Conservation (phyloP, 768 basidiomycete genomes). For the Lentinula edodes region DNA sequence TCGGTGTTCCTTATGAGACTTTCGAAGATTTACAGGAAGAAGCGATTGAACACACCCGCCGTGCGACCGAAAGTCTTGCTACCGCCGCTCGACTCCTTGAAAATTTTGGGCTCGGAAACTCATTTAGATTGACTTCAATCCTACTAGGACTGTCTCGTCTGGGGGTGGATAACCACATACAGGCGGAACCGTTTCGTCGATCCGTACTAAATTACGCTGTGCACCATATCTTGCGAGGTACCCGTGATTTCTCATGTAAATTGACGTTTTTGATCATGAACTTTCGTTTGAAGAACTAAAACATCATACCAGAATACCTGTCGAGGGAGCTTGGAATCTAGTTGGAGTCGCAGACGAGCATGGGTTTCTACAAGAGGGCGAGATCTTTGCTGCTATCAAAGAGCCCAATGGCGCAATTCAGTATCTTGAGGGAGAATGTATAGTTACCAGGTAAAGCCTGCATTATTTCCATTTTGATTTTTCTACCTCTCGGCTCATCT, state of each 20-base stretch:
- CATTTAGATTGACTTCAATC: slow-evolving; percentile 51
- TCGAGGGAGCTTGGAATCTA: slow-evolving; percentile 58
- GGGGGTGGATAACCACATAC: slow-evolving; percentile 13
- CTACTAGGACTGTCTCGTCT: slow-evolving; percentile 46
- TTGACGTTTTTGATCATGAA: background rate
- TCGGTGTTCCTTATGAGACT: slow-evolving; percentile 49
- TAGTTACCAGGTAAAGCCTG: background rate
- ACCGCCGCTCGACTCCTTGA: slow-evolving; percentile 48
- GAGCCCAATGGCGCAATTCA: slow-evolving; percentile 24
- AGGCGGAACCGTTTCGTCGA: slow-evolving; percentile 37
- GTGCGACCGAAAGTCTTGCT: slow-evolving; percentile 35
- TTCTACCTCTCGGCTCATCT: slow-evolving; percentile 43
- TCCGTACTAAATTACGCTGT: slow-evolving; percentile 48
- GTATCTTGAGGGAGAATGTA: slow-evolving; percentile 2
- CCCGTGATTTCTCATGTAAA: background rate
- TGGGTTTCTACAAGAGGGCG: slow-evolving; percentile 34
- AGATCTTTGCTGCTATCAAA: slow-evolving; percentile 60
- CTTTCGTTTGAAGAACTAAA: background rate
- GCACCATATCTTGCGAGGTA: slow-evolving; percentile 49
- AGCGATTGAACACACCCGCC: slow-evolving; percentile 43
- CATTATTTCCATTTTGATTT: slow-evolving; percentile 15
- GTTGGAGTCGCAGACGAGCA: slow-evolving; percentile 72
- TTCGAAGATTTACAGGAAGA: slow-evolving; percentile 50
- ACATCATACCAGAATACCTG: slow-evolving; percentile 44
- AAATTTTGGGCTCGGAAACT: slow-evolving; percentile 48